Percentiles rank a stretch among this genome's conserved stretches.
Evolutionary conservation across 75 land plant genomes (phyloP).

Genomic region (Adiantum capillusveneris): DNA sequence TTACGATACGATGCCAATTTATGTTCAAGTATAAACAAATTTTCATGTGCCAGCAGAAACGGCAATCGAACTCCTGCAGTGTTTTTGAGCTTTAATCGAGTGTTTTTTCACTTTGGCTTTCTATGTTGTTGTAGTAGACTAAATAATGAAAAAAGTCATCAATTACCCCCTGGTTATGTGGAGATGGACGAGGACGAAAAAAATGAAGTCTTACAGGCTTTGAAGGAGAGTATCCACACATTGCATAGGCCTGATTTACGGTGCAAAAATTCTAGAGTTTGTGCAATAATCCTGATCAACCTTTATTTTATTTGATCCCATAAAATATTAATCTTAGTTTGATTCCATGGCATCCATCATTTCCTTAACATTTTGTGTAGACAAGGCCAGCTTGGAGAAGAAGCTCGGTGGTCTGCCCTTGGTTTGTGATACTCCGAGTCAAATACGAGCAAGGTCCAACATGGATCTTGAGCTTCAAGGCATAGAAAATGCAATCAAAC

Average conservation of each 20-base stretch:
- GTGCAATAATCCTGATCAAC: no score
- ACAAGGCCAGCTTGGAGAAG: slow-evolving; percentile 16
- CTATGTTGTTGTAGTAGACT: slow-evolving; percentile 9
- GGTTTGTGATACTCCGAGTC: slow-evolving; percentile 30
- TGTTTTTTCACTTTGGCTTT: not conserved
- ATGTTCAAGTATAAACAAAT: no score
- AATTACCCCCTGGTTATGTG: slow-evolving; percentile 30
- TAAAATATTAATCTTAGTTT: no score
- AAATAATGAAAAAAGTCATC: slow-evolving; percentile 20
- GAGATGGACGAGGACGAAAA: slow-evolving; percentile 20
- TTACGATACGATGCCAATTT: no score
- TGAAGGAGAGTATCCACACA: slow-evolving; percentile 25
- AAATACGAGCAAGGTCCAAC: slow-evolving; percentile 21
- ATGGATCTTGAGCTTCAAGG: slow-evolving; percentile 19
- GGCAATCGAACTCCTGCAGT: no score
- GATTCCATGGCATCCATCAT: no score
- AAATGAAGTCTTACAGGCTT: slow-evolving; percentile 23
- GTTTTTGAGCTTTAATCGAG: not conserved
- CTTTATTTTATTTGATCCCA: no score
- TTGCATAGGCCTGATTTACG: no score
- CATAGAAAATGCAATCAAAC: slow-evolving; percentile 22
- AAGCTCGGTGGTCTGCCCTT: slow-evolving; percentile 18
- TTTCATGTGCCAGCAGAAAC: no score
- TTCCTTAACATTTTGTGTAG: slow-evolving; percentile 5
- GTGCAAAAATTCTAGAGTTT: no score